Percentiles rank a stretch among this genome's conserved stretches.
Evolutionary conservation across 192 early-diverging fungal genomes (phyloP).

Genomic region (Ramicandelaber brevisporus): DNA sequence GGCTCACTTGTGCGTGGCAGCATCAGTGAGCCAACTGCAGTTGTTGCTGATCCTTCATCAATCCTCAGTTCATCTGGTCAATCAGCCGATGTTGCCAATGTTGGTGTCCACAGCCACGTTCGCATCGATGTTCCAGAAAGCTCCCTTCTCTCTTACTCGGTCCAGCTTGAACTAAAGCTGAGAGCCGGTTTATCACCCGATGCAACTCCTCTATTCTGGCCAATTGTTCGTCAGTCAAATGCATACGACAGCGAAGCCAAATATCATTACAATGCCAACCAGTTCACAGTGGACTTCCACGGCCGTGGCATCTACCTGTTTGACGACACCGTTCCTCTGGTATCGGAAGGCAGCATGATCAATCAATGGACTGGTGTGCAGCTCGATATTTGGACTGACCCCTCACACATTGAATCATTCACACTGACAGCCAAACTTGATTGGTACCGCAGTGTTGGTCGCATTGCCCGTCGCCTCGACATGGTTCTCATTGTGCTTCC

Average conservation of each 20-base stretch:
- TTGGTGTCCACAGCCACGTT: conserved; percentile 14
- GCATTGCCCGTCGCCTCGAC: conserved; percentile 39
- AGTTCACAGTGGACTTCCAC: conserved; percentile 14
- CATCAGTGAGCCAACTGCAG: too few relatives aligned
- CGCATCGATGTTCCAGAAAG: conserved; percentile 13
- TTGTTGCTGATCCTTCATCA: too few relatives aligned
- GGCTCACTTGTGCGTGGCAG: too few relatives aligned
- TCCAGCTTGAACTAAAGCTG: too few relatives aligned
- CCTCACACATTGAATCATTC: conserved; percentile 4
- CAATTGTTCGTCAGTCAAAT: conserved; percentile 14
- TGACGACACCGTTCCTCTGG: conserved; percentile 5
- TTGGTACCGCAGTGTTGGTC: conserved; percentile 40
- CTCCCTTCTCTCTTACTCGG: neutral
- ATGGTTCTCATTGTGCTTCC: conserved; percentile 39
- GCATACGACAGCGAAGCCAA: conserved; percentile 3
- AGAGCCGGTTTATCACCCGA: too few relatives aligned
- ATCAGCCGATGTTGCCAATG: too few relatives aligned
- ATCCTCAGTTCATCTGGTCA: too few relatives aligned
- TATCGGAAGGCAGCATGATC: conserved; percentile 12
- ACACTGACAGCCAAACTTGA: conserved; percentile 23
- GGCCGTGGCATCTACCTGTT: conserved; percentile 17
- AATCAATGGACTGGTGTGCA: conserved; percentile 12
- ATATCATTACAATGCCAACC: conserved; percentile 3
- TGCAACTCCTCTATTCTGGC: conserved; percentile 1
- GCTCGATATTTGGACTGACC: conserved; percentile 14